Percentiles rank a stretch among this genome's conserved stretches.
phyloP scores from a whole-genome alignment of 1,284 basidiomycete species.

The Athelia psychrophila region DNA sequence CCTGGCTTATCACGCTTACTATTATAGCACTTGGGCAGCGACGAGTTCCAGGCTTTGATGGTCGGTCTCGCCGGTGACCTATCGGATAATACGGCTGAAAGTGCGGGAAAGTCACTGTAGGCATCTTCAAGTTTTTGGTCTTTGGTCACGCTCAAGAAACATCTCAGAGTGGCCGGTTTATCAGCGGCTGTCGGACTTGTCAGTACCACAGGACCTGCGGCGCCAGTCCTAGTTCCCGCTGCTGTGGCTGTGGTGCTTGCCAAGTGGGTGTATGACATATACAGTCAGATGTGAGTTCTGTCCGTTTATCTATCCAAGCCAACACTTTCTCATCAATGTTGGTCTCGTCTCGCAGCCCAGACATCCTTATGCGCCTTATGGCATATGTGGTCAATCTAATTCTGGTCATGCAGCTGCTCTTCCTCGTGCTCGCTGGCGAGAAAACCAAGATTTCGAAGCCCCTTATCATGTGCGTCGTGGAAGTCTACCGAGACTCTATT shows the following conservation, averaged over 20 bases:
- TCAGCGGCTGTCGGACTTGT: background rate
- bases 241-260: constrained; percentile 17
- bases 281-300: constrained; percentile 16
- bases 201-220: constrained; percentile 4
- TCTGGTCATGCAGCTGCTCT: constrained; percentile 20
- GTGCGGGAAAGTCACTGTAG: constrained; percentile 11
- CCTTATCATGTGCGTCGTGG: background rate
- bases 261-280: constrained; percentile 18
- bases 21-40: constrained; percentile 16
- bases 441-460: background rate
- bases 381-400: constrained; percentile 20
- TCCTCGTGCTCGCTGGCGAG: constrained; percentile 6
- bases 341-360: constrained; percentile 2
- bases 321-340: background rate
- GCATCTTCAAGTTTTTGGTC: background rate
- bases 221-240: constrained; percentile 22
- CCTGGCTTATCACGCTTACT: background rate
- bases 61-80: constrained; percentile 13
- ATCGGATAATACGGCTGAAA: constrained; percentile 1
- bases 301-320: background rate
- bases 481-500: background rate
- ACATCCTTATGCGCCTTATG: constrained; percentile 15
- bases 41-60: constrained; percentile 18
- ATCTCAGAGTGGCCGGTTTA: constrained; percentile 9
- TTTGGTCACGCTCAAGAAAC: background rate